Conservation (phyloP, 139 green algal species). For the Chlorella sorokiniana region DNA sequence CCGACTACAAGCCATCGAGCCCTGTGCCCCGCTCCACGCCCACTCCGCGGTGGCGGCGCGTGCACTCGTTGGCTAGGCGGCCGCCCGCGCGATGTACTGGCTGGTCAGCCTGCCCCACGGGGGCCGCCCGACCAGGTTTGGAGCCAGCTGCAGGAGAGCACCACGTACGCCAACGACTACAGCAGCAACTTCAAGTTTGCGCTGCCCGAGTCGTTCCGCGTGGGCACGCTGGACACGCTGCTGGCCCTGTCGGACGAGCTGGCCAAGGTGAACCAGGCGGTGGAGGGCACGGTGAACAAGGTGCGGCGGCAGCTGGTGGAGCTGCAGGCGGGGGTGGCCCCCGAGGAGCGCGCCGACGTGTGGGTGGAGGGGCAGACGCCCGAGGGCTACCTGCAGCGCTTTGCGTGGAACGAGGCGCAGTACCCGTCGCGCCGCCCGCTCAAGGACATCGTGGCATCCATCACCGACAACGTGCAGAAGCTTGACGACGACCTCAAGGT, state of each 20-base stretch:
- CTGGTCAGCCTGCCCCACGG: constrained; percentile 70
- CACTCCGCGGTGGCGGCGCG: too few species aligned
- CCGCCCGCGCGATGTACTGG: constrained; percentile 68
- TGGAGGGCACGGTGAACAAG: constrained; percentile 90
- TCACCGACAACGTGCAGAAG: constrained; percentile 84
- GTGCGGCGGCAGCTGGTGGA: constrained; percentile 78
- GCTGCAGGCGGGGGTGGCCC: constrained; percentile 38
- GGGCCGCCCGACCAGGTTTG: constrained; percentile 65
- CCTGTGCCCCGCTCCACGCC: too few species aligned
- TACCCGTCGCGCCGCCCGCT: constrained; percentile 86
- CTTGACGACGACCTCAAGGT: constrained; percentile 99
- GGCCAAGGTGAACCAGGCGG: constrained; percentile 73
- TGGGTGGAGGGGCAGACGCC: constrained; percentile 71
- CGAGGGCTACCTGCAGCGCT: constrained; percentile 81
- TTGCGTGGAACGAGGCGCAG: constrained; percentile 97
- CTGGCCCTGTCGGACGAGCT: constrained; percentile 94
- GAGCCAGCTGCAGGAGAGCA: constrained; percentile 76
- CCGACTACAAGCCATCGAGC: too few species aligned
- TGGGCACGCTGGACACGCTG: constrained; percentile 95
- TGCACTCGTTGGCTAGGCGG: too few species aligned
- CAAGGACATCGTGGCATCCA: constrained; percentile 88
- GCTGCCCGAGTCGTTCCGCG: constrained; percentile 82
- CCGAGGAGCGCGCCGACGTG: constrained; percentile 51
- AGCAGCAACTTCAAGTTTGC: constrained; percentile 73
- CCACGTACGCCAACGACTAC: constrained; percentile 59